Conservation (phyloP, 2,329 filamentous ascomycete genomes). For the Xylariales sp. region DNA sequence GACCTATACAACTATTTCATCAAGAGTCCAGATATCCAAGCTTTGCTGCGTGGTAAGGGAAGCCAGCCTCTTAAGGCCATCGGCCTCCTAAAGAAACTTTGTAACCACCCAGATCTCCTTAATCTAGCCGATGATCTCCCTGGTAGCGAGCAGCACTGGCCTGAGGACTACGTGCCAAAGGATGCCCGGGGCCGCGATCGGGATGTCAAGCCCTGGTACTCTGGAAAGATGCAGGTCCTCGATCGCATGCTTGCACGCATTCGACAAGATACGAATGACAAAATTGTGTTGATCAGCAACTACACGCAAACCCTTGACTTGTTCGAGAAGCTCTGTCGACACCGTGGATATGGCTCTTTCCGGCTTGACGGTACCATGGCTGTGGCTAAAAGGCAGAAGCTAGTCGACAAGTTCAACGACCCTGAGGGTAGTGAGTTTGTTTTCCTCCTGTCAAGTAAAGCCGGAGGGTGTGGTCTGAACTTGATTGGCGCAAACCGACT, state of each 20-base stretch:
- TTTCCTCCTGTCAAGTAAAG: slow-evolving; percentile 96
- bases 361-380: slow-evolving; percentile 98
- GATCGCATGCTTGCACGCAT: slow-evolving; percentile 97
- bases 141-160: slow-evolving; percentile 83
- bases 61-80: slow-evolving; percentile 97
- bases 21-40: slow-evolving; percentile 93
- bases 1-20: slow-evolving; percentile 98
- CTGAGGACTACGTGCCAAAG: slow-evolving; percentile 88
- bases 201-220: slow-evolving; percentile 95
- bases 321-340: slow-evolving; percentile 90
- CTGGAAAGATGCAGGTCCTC: slow-evolving; percentile 98
- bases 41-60: slow-evolving; percentile 89
- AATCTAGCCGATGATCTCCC: slow-evolving; percentile 86
- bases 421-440: slow-evolving; percentile 90
- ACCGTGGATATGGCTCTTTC: slow-evolving; percentile 84
- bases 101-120: slow-evolving; percentile 95
- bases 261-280: slow-evolving; percentile 95
- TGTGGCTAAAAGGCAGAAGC: slow-evolving; percentile 94
- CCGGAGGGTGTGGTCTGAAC: slow-evolving; percentile 91
- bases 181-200: slow-evolving; percentile 89
- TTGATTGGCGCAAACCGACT: slow-evolving; percentile 83
- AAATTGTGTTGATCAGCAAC: slow-evolving; percentile 98
- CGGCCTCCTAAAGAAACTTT: slow-evolving; percentile 95
- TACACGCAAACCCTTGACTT: slow-evolving; percentile 97
- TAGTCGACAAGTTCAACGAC: slow-evolving; percentile 98